Evolutionary conservation across 1,284 basidiomycete species (phyloP), one percentile per base, ranked within the genome.

Genomic region (Thelephora terrestris): DNA sequence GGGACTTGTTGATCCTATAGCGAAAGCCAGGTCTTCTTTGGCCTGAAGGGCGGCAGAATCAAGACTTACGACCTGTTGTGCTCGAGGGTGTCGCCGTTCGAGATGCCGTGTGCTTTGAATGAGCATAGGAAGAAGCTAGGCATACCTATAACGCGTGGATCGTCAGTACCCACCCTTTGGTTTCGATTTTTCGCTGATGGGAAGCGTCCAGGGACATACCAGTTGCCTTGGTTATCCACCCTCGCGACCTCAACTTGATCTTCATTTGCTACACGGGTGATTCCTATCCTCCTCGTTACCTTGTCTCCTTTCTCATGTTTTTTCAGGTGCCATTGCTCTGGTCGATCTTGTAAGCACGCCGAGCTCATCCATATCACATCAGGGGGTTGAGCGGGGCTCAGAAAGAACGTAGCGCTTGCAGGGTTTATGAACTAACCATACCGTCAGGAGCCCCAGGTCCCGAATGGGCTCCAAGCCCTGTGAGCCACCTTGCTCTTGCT

Each of bases 391-490:
- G 40, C 16, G 20, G 39, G 17, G 21, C 17, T 21, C 54, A 84
- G 81, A 74, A 73, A 39, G 69, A 85, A 61, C 69, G 73, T n/a
- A 73, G 68, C 25, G 74, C 77, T 2, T 62, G 81, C 16, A 76
- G 81, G 54, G 76, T 72, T 9, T 91, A 82, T 57, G 81, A 86
- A 58, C 68, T 83, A 50, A 67, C 75, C 2, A 65, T 88, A 10
- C 78, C 81, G 14, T 85, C 88, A 5, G 89, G 90, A 27, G 85
- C 89, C 7, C 85, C 87, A 3, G 90, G 89, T 36, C 86, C 85
- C 3, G 67, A 70, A n/a, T 81, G 81, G 5, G 85, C 87, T 57
- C 61, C 65, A 16, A 60, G 65, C 48, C 63, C 64, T 40, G 81
- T 79, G 54, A 58, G 67, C 47, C 7, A 12, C n/a, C 14, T 48